Evolutionary conservation across 108 stramenopile genomes (phyloP), one percentile per base, ranked within the genome.

Genomic region (Skeletonema menzelii): DNA sequence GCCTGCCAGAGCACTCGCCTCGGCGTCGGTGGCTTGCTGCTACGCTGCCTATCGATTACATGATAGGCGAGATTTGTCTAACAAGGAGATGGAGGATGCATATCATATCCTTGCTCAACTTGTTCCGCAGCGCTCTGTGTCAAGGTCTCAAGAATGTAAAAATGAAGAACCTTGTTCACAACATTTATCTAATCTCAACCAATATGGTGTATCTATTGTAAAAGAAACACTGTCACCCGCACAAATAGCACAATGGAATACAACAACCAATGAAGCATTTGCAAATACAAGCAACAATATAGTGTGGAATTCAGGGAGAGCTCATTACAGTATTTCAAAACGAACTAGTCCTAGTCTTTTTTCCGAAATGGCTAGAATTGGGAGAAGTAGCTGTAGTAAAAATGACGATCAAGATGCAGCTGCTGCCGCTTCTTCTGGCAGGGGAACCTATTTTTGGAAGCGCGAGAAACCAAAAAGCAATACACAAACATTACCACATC

Each of bases 301-400:
- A 30, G 62, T 57, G 37, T 76, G 75, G 75, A 62, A 69, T 57
- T 69, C 75, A n/a, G 75, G 75, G 24, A 55, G 75, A 57, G 60
- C 68, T n/a, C 68, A 76, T 60, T 76, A 24, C 20, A 56, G 37
- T 56, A 64, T 76, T 32, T 69, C 75, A 49, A 64, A 76, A 37
- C 31, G 47, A 26, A 49, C 66, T 49, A 34, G 53, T 24, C 59
- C 66, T 49, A 34, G 53, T 24, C 59, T 67, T 35, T 75, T 67
- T 59, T 30, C 38, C 42, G 47, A 75, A 24, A 75, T 75, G 74
- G 58, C 56, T 47, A 42, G 49, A 2, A 32, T 75, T 27, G 66
- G 66, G 26, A 32, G 32, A 11, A 65, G 53, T 34, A 27, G 13
- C 28, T 27, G 67, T 14, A 34, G 4, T 6, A 14, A 30, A 26